phyloP scores from a whole-genome alignment of 2,329 filamentous ascomycete genomes.

The Ascochyta viciae-villosae region DNA sequence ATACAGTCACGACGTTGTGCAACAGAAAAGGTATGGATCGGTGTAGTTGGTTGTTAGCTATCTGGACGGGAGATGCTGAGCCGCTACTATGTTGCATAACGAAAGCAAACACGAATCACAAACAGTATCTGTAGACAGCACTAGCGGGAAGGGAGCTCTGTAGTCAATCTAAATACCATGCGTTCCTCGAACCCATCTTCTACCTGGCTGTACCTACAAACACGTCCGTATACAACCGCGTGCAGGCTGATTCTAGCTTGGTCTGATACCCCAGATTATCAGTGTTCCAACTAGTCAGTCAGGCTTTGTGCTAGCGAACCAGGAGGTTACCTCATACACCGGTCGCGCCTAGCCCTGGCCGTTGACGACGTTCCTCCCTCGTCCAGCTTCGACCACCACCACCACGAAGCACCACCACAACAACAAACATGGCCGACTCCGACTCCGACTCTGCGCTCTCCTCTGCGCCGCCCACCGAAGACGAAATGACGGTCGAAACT shows the following conservation, averaged over 20 bases:
- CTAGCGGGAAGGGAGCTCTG: neutral
- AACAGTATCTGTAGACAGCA: neutral
- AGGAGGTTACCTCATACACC: slow-evolving; percentile 46
- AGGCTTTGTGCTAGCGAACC: slow-evolving; percentile 36
- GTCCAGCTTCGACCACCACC: slow-evolving; percentile 27
- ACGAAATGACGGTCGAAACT: slow-evolving; percentile 55
- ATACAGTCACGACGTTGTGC: neutral
- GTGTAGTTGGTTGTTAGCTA: neutral
- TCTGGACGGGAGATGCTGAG: neutral
- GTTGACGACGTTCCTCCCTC: slow-evolving; percentile 23
- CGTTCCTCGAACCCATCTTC: neutral
- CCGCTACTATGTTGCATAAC: neutral
- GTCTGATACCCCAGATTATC: slow-evolving; percentile 18
- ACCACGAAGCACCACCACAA: slow-evolving; percentile 30
- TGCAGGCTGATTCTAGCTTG: neutral
- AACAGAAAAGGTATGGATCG: neutral
- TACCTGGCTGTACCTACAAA: neutral
- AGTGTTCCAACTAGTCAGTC: slow-evolving; percentile 22
- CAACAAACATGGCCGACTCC: slow-evolving; percentile 60
- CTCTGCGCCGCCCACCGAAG: slow-evolving; percentile 65
- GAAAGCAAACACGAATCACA: neutral
- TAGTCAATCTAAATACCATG: neutral
- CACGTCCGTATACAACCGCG: neutral
- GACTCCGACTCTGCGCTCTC: slow-evolving; percentile 65
- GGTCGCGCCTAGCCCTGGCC: slow-evolving; percentile 36